phyloP scores from a whole-genome alignment of 2,329 filamentous ascomycete species.

The Drechslerella dactyloides region DNA sequence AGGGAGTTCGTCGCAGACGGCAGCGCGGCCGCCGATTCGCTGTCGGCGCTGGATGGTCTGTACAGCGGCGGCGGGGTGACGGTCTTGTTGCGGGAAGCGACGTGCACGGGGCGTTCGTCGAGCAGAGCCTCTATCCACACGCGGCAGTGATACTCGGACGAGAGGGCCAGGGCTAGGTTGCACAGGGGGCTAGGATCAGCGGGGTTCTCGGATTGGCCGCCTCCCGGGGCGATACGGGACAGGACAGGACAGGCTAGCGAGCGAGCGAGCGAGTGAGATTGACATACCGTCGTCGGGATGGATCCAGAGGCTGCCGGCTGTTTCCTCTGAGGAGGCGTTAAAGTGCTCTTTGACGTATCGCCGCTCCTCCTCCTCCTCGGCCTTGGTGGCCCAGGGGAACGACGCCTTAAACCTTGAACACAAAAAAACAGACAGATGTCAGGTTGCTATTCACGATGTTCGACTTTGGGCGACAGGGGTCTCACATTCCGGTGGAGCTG shows the following conservation, averaged over 20 bases:
- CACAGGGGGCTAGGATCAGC: slow-evolving; percentile 28
- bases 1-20: no score
- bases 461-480: background rate
- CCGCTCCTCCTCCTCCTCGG: slow-evolving; percentile 77
- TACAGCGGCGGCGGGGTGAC: slow-evolving; percentile 79
- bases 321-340: slow-evolving; percentile 76
- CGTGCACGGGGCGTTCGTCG: slow-evolving; percentile 77
- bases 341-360: slow-evolving; percentile 80
- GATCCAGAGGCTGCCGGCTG: slow-evolving; percentile 96
- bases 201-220: slow-evolving; percentile 12
- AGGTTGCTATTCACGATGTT: background rate
- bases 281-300: slow-evolving; percentile 72
- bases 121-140: slow-evolving; percentile 92
- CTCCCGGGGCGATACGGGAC: slow-evolving; percentile 43
- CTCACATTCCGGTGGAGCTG: slow-evolving; percentile 79
- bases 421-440: background rate
- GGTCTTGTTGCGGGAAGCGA: slow-evolving; percentile 68
- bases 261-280: slow-evolving; percentile 11
- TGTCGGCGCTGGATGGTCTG: slow-evolving; percentile 49
- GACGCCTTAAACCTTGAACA: slow-evolving; percentile 73
- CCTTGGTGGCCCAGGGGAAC: slow-evolving; percentile 75
- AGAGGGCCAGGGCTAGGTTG: slow-evolving; percentile 76
- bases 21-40: no score
- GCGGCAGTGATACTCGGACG: slow-evolving; percentile 76
- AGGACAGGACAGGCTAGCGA: no score